Conservation (phyloP, 78 protist species). For the Dictyostelium firmibasis region DNA sequence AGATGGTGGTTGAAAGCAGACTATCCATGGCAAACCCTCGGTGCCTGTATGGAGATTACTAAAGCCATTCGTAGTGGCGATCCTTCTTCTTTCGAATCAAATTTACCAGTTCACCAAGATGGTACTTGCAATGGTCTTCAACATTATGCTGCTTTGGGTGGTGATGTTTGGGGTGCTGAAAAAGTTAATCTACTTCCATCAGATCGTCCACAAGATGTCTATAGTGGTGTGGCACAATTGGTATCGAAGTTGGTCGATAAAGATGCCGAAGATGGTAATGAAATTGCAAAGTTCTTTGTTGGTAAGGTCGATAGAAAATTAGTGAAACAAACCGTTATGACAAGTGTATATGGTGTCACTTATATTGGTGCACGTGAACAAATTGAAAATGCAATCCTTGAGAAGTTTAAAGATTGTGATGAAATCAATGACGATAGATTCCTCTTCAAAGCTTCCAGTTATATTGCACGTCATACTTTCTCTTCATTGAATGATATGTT, state of each 20-base stretch:
- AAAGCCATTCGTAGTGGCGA: constrained; percentile 54
- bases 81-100: constrained; percentile 56
- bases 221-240: constrained; percentile 76
- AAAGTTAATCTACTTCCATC: constrained; percentile 90
- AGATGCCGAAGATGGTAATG: constrained; percentile 32
- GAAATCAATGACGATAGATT: constrained; percentile 40
- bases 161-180: constrained; percentile 90
- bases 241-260: constrained; percentile 18
- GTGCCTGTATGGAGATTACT: constrained; percentile 81
- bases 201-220: constrained; percentile 90
- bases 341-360: constrained; percentile 97
- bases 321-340: constrained; percentile 98
- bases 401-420: background rate
- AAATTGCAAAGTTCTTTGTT: constrained; percentile 16
- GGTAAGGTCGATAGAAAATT: constrained; percentile 88
- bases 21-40: constrained; percentile 91
- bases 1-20: constrained; percentile 89
- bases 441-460: constrained; percentile 11
- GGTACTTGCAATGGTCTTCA: constrained; percentile 97
- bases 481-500: constrained; percentile 85
- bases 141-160: constrained; percentile 98
- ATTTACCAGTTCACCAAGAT: constrained; percentile 94
- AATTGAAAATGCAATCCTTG: constrained; percentile 54
- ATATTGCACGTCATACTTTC: constrained; percentile 62
- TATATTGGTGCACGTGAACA: constrained; percentile 92